Base-by-base conservation (phyloP, 2,329 filamentous ascomycete species). In the Fusarium tanahbumbuense region DNA sequence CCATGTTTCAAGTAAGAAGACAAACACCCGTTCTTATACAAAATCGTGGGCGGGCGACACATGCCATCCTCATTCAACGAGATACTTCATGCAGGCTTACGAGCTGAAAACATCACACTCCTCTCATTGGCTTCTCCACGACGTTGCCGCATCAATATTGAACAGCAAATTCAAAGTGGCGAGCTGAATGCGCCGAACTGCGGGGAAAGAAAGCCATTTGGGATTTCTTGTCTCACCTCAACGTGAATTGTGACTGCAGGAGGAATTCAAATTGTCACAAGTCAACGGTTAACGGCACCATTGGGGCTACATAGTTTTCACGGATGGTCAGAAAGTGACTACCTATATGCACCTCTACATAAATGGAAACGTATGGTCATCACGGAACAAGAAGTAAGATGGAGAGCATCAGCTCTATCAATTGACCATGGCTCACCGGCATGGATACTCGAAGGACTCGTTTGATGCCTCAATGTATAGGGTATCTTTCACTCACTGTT, bases 91-190 rank as follows among this genome's bases (percentile, higher is more conserved):
- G 30, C 18, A 30, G 32, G 32, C 46, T 61, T 18, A 27, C 40
- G 12, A 61, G 27, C 15, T 62, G 56, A 62, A 15, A 34, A 18
- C 10, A 20, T 46, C 30, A 34, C 56, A 62, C 61, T 62, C 46
- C 56, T 54, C 1, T 4, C 18, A 62, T 41, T 62, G 56, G 46
- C 2, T 13, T 54, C 32, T 6, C 7, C n/a, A 8, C 41, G 34
- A 12, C 6, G 13, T 20, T 32, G 18, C 40, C 25, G 37, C n/a
- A 40, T 2, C 15, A 54, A 61, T 61, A 61, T 61, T 61, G 30
- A 10, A 18, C n/a, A 5, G 5, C 8, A 34, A 30, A 46, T 11
- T 42, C 25, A 34, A 27, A 42, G 60, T 62, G 60, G 60, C 60
- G 46, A 30, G 56, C 56, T 62, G 46, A 62, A 25, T 20, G 4